Base-by-base conservation (phyloP, 208 protist genomes). In the Leishmania gerbilli region DNA sequence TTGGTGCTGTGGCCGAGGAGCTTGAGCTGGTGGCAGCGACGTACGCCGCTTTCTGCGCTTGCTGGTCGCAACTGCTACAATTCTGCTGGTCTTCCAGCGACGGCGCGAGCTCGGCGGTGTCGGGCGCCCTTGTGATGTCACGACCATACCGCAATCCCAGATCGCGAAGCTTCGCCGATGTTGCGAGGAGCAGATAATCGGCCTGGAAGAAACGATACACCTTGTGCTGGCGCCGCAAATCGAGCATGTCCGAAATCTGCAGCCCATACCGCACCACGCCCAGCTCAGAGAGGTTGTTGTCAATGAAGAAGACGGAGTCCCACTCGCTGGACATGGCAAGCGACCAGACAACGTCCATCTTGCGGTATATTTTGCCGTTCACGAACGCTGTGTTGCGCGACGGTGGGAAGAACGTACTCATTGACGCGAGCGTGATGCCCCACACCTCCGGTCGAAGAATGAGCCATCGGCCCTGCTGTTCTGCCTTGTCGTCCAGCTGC, bases 321-420 rank as follows among this genome's bases (percentile, higher is more conserved):
- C 94, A 97, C 79, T 84, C 51, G 3, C 94, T 90, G 40, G 83
- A 94, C 64, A 84, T 83, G 55, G 94, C 92, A 17, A 97, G 84
- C 3, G 94, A 97, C 87, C 92, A 93, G 7, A 93, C 92, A n/a
- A 97, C 84, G 68, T 97, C 94, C 88, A 95, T 90, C 84, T 97
- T 97, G 21, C 80, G 80, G 69, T 95, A 95, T 11, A 91, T 72
- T 76, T 90, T 91, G 19, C 92, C 94, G 74, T 95, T 90, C 47
- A 97, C 85, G 62, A 92, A 95, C 42, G 94, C 94, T 1, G 92
- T 95, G 77, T 89, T 71, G 31, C 76, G 79, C 1, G 91, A 93
- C 9, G 94, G 94, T 2, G 80, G 79, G 71, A 97, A 87, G 47
- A 93, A 83, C 45, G 86, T 93, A 78, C 84, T 91, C 64, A 95